Conservation (phyloP, 805 yeast species). For the Lachancea kluyveri region DNA sequence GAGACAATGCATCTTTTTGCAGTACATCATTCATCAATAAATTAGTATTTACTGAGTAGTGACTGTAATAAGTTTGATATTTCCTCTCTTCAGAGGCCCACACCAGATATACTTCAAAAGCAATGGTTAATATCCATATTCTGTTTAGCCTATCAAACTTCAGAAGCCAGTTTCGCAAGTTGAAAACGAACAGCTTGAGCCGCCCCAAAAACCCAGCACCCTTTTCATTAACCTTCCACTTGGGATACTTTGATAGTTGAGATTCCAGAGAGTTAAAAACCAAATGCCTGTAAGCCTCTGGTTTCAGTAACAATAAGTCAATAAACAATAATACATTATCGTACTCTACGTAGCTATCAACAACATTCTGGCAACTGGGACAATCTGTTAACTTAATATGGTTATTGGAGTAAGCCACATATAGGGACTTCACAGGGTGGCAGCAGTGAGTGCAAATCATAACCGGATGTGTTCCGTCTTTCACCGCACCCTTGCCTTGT, state of each 20-base stretch:
- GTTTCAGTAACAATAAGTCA: conserved; percentile 75
- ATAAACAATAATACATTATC: conserved; percentile 80
- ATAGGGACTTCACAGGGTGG: conserved; percentile 57
- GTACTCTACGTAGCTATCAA: conserved; percentile 87
- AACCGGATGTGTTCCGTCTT: not conserved
- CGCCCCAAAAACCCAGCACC: conserved; percentile 4
- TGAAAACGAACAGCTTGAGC: conserved; percentile 5
- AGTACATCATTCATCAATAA: conserved; percentile 31
- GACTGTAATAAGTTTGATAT: conserved; percentile 7
- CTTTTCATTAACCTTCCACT: conserved; percentile 5
- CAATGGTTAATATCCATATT: conserved; percentile 52
- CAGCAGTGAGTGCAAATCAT: conserved; percentile 93
- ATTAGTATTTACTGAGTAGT: conserved; percentile 6
- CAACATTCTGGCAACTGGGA: conserved; percentile 59
- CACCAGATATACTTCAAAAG: conserved; percentile 82
- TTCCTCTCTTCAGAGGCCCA: conserved; percentile 88
- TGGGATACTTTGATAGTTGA: conserved; percentile 14
- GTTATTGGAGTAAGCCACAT: conserved; percentile 64
- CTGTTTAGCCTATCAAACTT: conserved; percentile 34
- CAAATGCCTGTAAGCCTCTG: conserved; percentile 83
- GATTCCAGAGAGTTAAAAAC: conserved; percentile 58
- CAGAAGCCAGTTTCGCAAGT: conserved; percentile 15
- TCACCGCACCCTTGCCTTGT: not conserved
- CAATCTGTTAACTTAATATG: conserved; percentile 81
- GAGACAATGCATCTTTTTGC: conserved; percentile 35